Base-by-base conservation (phyloP, 345 rosid species). In the Alliaria petiolata region DNA sequence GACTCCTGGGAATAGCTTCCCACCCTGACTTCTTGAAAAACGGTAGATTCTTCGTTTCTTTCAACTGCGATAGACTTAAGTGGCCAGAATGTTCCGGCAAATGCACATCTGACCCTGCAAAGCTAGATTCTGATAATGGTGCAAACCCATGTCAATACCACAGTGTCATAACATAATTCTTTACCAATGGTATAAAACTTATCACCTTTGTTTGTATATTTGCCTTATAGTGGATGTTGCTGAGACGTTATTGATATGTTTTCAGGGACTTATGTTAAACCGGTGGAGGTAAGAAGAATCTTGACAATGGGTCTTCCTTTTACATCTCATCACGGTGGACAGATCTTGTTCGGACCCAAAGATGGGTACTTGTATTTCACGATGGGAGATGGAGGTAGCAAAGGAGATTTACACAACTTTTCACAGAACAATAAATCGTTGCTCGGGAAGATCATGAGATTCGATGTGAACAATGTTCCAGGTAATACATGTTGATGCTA, bases 71-170 rank as follows among this genome's bases (percentile, higher is more conserved):
- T 55, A 87, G 76, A 79, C 79, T 62, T 42, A 85, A 79, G 62
- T 85, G 86, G 82, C 81, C 86, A 0, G 86, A 84, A 58, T 86
- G 98, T 81, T 33, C 89, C 0, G 95, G 95, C 20, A 84, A 84
- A 81, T 92, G 96, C 66, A 83, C 17, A n/a, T 92, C 96, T 81
- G 92, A 92, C 77, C 98, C 98, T 72, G 76, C 90, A 52, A 82
- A 84, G 76, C 86, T 87, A 51, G 57, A 65, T 52, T 12, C 78
- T 17, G 93, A 87, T 36, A 61, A 74, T 42, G 93, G 91, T 34
- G 81, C 83, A 10, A 76, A 40, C 57, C 96, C 96, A 14, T 89
- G 97, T 76, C 91, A 87, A 67, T 87, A 68, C 79, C 96, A 87
- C n/a, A 82, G 78, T 52, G 91, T 87, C 58, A 69, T 89, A n/a